phyloP scores from a whole-genome alignment of 495 filamentous ascomycete species.

The Xylaria scruposa region DNA sequence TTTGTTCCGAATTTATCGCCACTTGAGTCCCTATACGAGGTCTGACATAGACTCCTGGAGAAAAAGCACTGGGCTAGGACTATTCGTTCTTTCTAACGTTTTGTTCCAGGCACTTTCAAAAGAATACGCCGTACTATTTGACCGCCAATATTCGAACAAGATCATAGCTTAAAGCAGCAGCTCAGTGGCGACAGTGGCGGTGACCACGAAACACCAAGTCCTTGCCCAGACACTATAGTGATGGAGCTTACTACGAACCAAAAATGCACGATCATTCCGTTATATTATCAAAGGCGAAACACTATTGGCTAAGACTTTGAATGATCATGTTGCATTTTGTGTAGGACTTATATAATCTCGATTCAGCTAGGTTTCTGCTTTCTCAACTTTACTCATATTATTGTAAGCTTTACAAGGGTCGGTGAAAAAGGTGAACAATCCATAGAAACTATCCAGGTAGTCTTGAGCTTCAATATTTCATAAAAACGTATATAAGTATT shows the following conservation, averaged over 20 bases:
- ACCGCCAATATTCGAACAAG: neutral
- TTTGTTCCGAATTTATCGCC: neutral
- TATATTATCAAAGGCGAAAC: neutral
- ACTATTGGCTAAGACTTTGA: neutral
- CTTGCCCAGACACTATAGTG: neutral
- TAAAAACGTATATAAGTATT: too few species aligned
- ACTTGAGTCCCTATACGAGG: neutral
- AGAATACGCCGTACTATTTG: neutral
- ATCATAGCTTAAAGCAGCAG: neutral
- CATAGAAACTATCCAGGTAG: too few species aligned
- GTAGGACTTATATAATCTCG: neutral
- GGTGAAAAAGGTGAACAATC: too few species aligned
- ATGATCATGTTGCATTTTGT: neutral
- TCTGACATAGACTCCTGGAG: neutral
- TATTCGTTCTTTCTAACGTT: neutral
- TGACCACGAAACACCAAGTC: neutral
- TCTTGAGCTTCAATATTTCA: too few species aligned
- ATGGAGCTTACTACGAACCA: neutral
- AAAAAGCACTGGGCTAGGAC: neutral
- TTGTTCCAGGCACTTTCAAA: neutral
- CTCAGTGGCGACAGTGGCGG: neutral
- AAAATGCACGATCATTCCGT: neutral
- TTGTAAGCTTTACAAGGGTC: too few species aligned
- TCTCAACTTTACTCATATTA: too few species aligned
- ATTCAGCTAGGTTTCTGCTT: too few species aligned